Evolutionary conservation across 176 grass and related monocot species (phyloP), one percentile per base, ranked within the genome.

Genomic region (Elymus sibiricus): DNA sequence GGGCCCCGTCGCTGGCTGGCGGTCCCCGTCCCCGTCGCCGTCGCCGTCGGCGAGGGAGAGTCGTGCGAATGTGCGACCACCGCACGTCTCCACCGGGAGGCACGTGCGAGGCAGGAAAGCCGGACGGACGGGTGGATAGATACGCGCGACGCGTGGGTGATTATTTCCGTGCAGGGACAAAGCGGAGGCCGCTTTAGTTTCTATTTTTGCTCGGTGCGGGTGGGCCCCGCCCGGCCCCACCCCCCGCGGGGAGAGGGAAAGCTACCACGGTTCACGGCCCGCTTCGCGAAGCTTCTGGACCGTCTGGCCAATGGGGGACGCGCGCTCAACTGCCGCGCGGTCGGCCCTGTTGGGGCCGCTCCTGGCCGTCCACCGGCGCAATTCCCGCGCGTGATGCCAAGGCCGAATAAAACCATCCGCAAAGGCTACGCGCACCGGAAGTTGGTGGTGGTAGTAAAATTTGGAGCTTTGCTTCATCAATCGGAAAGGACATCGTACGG

Each of bases 261-360:
- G 24, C n/a, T 4, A 8, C n/a, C 9, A 29, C 29, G 29, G 29
- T 2, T n/a, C n/a, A n/a, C 29, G 32, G 34, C 4, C 9, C 22
- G 70, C 39, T 73, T 73, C 70, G 6, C 73, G 73, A 76, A 76
- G 73, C 73, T 76, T 76, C 73, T 16, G 2, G 44, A 32, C 26
- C 22, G 16, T 2, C 9, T 3, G 73, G 44, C 72, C 73, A 31
- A 76, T 76, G 9, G 29, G 29, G 2, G 59, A 4, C 9, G 59
- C 72, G 14, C 26, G 24, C n/a, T 27, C 61, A 64, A 64, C 61
- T 28, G 27, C 63, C 63, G 5, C 69, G 72, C 26, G 24, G 71
- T 74, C 71, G 42, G 72, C 72, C 72, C 7, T 74, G 39, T 27
- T 49, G 71, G 42, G 25, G 25, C 42, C 42, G 24, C 71, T 28